Conservation (phyloP, 2,329 filamentous ascomycete genomes). For the Venturia oleaginea region DNA sequence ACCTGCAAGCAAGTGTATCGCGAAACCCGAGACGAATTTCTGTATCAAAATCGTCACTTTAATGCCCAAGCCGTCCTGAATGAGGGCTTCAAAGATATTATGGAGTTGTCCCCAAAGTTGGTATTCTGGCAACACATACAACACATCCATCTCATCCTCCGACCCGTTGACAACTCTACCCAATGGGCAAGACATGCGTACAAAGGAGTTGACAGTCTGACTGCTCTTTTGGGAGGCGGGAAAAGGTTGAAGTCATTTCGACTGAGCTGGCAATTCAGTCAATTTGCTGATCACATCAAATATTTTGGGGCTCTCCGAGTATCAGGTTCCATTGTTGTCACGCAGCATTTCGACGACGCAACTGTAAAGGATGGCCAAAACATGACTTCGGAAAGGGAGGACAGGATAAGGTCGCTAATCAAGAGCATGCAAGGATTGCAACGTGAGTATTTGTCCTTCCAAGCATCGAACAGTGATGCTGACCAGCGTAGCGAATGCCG, state of each 20-base stretch:
- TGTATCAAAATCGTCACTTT: conserved; percentile 6
- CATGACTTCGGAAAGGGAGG: neutral
- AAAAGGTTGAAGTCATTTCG: conserved; percentile 6
- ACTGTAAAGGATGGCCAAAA: neutral
- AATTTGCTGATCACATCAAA: neutral
- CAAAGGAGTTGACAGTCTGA: neutral
- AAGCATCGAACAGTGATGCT: neutral
- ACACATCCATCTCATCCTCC: conserved; percentile 6
- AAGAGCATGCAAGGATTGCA: neutral
- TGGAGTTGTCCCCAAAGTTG: neutral
- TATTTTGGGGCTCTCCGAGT: neutral
- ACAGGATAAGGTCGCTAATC: neutral
- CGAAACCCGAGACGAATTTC: conserved; percentile 8
- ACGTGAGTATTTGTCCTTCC: neutral
- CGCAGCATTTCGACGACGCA: conserved; percentile 5
- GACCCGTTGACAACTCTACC: neutral
- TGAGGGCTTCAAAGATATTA: neutral
- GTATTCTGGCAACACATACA: conserved; percentile 9
- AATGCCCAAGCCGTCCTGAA: neutral
- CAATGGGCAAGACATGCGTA: neutral
- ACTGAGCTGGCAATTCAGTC: neutral
- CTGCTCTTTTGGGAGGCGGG: conserved; percentile 8
- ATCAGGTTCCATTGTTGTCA: neutral
- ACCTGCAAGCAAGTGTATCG: conserved; percentile 10
- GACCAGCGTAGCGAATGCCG: neutral